phyloP scores from a whole-genome alignment of 768 basidiomycete genomes.

The Boletus subparvulus region DNA sequence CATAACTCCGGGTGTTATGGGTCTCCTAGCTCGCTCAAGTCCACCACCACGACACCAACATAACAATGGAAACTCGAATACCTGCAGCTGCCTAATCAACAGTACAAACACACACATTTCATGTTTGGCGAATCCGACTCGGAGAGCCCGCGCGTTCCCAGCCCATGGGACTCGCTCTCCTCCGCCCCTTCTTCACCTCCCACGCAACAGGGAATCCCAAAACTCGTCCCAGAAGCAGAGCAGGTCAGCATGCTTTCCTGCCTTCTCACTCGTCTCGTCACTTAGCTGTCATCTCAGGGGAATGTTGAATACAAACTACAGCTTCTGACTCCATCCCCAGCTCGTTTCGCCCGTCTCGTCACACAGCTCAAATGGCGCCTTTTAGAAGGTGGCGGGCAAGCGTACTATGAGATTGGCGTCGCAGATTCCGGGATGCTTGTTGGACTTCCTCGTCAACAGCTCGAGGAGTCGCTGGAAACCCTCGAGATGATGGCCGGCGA shows the following conservation, averaged over 20 bases:
- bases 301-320: conserved; percentile 96
- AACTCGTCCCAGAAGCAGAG: conserved; percentile 76
- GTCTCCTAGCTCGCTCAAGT: no score
- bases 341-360: conserved; percentile 79
- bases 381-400: conserved; percentile 79
- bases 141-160: conserved; percentile 75
- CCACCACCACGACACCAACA: not conserved
- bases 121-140: conserved; percentile 87
- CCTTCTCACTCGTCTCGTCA: not conserved
- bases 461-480: conserved; percentile 81
- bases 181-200: conserved; percentile 48
- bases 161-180: conserved; percentile 80
- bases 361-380: conserved; percentile 97
- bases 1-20: not conserved
- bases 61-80: conserved; percentile 61
- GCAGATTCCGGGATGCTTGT: conserved; percentile 87
- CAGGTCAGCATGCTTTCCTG: conserved; percentile 36
- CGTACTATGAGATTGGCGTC: conserved; percentile 81
- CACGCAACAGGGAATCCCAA: conserved; percentile 46
- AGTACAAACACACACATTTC: not conserved
- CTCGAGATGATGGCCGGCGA: conserved; percentile 94
- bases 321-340: conserved; percentile 72
- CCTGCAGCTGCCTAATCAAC: conserved; percentile 24
- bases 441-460: conserved; percentile 69
- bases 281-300: conserved; percentile 43